A percentile compares a stretch with the other conserved stretches of the same genome.
These are phyloP conservation scores for Vaccinium vitisidaea DNA, from an alignment of 148 eudicot species.

Conservation along the genomic window DNA sequence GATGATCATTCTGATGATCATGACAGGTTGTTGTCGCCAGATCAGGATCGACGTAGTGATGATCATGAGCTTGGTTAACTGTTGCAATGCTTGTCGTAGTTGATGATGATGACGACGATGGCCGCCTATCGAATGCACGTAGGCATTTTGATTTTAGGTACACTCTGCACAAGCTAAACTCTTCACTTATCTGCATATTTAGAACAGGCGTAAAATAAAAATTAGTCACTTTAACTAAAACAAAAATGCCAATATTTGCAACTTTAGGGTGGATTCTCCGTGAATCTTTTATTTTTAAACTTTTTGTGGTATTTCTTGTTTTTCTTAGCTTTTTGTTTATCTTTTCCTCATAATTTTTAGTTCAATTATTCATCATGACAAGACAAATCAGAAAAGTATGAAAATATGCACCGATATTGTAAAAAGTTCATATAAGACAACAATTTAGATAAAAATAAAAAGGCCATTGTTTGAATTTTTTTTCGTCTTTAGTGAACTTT, in stretches of 20 bases:
- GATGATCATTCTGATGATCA: neutral
- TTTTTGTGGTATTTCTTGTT: no score
- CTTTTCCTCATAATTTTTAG: no score
- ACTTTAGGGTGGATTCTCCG: no score
- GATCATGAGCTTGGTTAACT: neutral
- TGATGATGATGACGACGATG: conserved; percentile 8
- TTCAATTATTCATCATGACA: no score
- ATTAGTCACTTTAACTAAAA: neutral
- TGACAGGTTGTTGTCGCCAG: neutral
- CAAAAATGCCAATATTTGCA: neutral
- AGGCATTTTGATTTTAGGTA: conserved; percentile 37
- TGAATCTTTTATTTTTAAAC: no score
- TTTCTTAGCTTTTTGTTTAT: no score
- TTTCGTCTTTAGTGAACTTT: no score
- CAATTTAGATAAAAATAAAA: no score
- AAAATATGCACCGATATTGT: no score
- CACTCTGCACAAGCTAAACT: conserved; percentile 41
- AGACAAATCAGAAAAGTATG: no score
- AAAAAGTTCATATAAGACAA: no score
- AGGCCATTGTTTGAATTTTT: no score
- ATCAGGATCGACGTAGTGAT: neutral
- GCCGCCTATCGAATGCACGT: conserved; percentile 43
- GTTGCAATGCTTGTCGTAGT: neutral
- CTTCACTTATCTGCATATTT: conserved; percentile 24
- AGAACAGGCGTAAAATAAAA: neutral